phyloP scores from a whole-genome alignment of 2,329 filamentous ascomycete genomes.

The Setomelanomma holmii region DNA sequence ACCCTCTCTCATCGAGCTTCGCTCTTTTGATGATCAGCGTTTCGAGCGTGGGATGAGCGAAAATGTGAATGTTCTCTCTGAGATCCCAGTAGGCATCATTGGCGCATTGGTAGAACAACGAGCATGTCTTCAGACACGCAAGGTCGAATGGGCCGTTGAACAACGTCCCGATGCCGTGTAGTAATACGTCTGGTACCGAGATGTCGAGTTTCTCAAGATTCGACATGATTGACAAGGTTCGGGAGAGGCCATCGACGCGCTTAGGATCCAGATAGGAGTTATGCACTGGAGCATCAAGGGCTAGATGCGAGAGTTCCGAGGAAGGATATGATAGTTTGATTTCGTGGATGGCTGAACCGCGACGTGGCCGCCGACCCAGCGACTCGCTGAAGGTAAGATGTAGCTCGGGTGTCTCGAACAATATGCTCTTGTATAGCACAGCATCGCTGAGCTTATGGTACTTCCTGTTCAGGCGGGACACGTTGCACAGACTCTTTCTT shows the following conservation, averaged over 20 bases:
- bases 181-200: constrained; percentile 35
- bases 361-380: constrained; percentile 36
- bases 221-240: constrained; percentile 42
- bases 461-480: constrained; percentile 38
- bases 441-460: constrained; percentile 42
- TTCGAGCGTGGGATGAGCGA: constrained; percentile 39
- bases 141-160: constrained; percentile 46
- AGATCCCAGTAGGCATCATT: constrained; percentile 43
- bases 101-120: constrained; percentile 41
- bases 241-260: constrained; percentile 38
- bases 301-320: constrained; percentile 38
- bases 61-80: constrained; percentile 45
- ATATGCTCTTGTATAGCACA: constrained; percentile 40
- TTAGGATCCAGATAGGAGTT: constrained; percentile 31
- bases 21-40: constrained; percentile 37
- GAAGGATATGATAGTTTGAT: constrained; percentile 41
- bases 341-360: constrained; percentile 43
- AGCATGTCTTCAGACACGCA: constrained; percentile 40
- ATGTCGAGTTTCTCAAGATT: constrained; percentile 44
- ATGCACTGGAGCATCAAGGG: constrained; percentile 36
- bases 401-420: constrained; percentile 40
- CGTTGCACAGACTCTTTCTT: constrained; percentile 37
- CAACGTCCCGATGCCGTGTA: constrained; percentile 39
- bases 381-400: constrained; percentile 45
- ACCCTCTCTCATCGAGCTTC: constrained; percentile 39